phyloP scores from a whole-genome alignment of 768 basidiomycete species.

The Clitopilus passeckerianus region DNA sequence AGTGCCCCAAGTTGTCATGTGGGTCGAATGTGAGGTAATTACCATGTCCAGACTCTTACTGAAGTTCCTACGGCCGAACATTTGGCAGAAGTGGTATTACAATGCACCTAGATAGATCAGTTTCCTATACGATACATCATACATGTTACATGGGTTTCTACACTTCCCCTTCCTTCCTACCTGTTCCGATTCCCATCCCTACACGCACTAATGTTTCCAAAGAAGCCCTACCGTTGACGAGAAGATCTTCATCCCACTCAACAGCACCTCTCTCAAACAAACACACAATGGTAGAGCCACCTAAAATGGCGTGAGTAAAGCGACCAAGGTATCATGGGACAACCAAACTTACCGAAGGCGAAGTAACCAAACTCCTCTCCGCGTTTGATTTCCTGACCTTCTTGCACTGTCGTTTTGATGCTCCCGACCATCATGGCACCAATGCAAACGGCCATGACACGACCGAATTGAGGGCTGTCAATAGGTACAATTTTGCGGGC shows the following conservation, averaged over 20 bases:
- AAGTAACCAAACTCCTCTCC: constrained; percentile 95
- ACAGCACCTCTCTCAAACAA: constrained; percentile 83
- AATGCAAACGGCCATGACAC: constrained; percentile 87
- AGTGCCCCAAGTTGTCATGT: no score
- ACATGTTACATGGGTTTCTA: no score
- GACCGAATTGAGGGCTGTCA: constrained; percentile 83
- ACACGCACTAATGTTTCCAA: constrained; percentile 88
- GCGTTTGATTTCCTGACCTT: constrained; percentile 74
- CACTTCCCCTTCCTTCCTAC: neutral
- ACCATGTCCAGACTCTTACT: no score
- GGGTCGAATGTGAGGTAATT: no score
- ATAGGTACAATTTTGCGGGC: constrained; percentile 90
- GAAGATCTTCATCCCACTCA: constrained; percentile 88
- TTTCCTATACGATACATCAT: no score
- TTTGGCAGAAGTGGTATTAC: no score
- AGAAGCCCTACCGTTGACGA: constrained; percentile 80
- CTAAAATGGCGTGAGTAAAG: constrained; percentile 26
- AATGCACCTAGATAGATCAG: no score
- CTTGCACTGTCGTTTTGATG: constrained; percentile 81
- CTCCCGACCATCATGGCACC: constrained; percentile 97
- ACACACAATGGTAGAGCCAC: constrained; percentile 89
- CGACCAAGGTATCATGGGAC: constrained; percentile 1
- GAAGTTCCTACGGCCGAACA: no score
- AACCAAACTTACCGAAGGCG: constrained; percentile 70
- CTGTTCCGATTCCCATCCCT: constrained; percentile 75